Percentiles rank a stretch among this genome's conserved stretches.
Evolutionary conservation across 345 rosid genomes (phyloP).

Genomic region (Eucalyptus curtisii): DNA sequence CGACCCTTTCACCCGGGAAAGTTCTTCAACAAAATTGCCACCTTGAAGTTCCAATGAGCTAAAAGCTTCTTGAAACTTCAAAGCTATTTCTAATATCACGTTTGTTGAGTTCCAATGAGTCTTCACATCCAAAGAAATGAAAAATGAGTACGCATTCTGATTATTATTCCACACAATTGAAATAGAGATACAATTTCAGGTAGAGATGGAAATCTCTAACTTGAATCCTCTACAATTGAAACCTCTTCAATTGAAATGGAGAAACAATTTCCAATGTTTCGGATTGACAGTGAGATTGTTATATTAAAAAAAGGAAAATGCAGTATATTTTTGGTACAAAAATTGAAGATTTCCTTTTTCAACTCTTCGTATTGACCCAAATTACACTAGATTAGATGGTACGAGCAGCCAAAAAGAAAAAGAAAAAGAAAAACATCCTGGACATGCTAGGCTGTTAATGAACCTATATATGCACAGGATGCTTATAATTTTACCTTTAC

Average conservation of each 20-base stretch:
- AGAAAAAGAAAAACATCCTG: background rate
- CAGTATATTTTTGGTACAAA: background rate
- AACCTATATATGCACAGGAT: background rate
- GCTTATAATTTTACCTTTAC: background rate
- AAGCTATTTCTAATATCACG: too few relatives aligned
- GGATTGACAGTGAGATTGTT: background rate
- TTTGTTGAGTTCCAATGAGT: too few relatives aligned
- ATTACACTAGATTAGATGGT: background rate
- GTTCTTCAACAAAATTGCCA: too few relatives aligned
- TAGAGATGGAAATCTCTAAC: background rate
- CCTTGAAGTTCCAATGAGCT: too few relatives aligned
- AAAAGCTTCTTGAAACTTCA: too few relatives aligned
- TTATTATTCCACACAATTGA: too few relatives aligned
- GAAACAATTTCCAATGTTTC: background rate
- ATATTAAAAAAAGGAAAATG: background rate
- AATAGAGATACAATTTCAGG: too few relatives aligned
- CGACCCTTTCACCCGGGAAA: too few relatives aligned
- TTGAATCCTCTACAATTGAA: background rate
- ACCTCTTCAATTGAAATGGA: too few relatives aligned
- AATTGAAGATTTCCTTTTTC: background rate
- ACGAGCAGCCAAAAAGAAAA: background rate
- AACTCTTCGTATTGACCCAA: background rate
- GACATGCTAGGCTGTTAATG: background rate
- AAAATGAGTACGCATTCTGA: background rate
- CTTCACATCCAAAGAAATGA: background rate